Evolutionary conservation across 768 basidiomycete genomes (phyloP).

Genomic region (Hypsizygus marmoreus): DNA sequence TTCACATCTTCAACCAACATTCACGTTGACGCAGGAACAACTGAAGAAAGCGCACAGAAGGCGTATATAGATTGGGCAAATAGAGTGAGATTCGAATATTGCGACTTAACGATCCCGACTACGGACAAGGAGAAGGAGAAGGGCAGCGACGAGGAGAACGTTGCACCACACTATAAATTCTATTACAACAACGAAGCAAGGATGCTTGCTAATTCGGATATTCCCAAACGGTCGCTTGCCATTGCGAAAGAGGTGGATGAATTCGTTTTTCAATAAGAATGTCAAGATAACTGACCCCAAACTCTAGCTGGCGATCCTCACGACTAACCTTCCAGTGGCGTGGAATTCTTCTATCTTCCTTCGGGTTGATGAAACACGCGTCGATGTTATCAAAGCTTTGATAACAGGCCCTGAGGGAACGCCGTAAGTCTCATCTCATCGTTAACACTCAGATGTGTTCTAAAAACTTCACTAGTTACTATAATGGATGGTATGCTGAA

Average conservation of each 20-base stretch:
- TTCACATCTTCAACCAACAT: slow-evolving; percentile 47
- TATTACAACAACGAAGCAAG: slow-evolving; percentile 82
- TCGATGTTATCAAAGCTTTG: slow-evolving; percentile 90
- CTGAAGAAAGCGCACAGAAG: slow-evolving; percentile 68
- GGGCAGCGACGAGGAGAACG: slow-evolving; percentile 43
- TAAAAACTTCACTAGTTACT: slow-evolving; percentile 51
- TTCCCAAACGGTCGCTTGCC: slow-evolving; percentile 88
- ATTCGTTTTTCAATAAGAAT: neutral
- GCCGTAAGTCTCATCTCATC: slow-evolving; percentile 56
- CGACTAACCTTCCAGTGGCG: slow-evolving; percentile 90
- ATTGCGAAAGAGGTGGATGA: slow-evolving; percentile 86
- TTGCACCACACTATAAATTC: slow-evolving; percentile 76
- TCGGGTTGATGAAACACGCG: slow-evolving; percentile 88
- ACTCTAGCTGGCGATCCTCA: slow-evolving; percentile 82
- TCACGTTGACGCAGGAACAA: slow-evolving; percentile 52
- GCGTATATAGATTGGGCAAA: slow-evolving; percentile 86
- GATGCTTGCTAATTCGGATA: slow-evolving; percentile 81
- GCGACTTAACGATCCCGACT: slow-evolving; percentile 68
- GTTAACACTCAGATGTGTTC: slow-evolving; percentile 8
- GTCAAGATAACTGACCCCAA: slow-evolving; percentile 8
- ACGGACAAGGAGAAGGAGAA: slow-evolving; percentile 23
- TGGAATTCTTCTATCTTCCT: slow-evolving; percentile 96
- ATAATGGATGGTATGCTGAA: slow-evolving; percentile 82
- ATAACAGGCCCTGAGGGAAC: slow-evolving; percentile 94
- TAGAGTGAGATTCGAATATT: slow-evolving; percentile 85